phyloP scores from a whole-genome alignment of 306 rosid species.

The Arachis stenosperma region DNA sequence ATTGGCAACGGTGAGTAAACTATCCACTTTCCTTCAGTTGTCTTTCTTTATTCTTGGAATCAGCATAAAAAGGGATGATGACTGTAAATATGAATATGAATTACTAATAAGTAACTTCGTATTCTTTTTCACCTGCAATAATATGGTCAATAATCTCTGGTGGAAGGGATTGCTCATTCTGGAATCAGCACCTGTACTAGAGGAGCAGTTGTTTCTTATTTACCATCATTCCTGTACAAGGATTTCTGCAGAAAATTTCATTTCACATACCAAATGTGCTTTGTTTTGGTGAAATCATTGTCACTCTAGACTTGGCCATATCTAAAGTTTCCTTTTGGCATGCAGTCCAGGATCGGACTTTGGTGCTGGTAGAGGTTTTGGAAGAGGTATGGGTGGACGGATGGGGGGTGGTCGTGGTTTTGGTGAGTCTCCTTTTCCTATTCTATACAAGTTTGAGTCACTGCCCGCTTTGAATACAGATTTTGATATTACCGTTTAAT shows the following conservation, averaged over 20 bases:
- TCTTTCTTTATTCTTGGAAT: slow-evolving; percentile 23
- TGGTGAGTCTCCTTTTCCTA: slow-evolving; percentile 56
- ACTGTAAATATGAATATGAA: not conserved
- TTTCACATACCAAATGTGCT: slow-evolving; percentile 2
- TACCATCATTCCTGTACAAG: not conserved
- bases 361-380: slow-evolving; percentile 87
- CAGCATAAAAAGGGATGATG: slow-evolving; percentile 4
- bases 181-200: slow-evolving; percentile 5
- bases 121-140: not conserved
- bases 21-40: slow-evolving; percentile 16
- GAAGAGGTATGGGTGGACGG: slow-evolving; percentile 89
- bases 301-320: not conserved
- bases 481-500: slow-evolving; percentile 25
- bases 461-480: slow-evolving; percentile 18
- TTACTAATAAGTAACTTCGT: not conserved
- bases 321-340: slow-evolving; percentile 8
- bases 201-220: not conserved
- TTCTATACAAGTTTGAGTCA: slow-evolving; percentile 16
- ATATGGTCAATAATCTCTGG: slow-evolving; percentile 4
- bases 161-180: slow-evolving; percentile 5
- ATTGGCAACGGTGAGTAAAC: slow-evolving; percentile 86
- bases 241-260: not conserved
- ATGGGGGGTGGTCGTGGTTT: slow-evolving; percentile 92
- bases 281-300: slow-evolving; percentile 10
- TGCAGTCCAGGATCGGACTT: slow-evolving; percentile 91